Evolutionary conservation across 1,284 basidiomycete genomes (phyloP), one percentile per base, ranked within the genome.

Genomic region (Boletus smithii): DNA sequence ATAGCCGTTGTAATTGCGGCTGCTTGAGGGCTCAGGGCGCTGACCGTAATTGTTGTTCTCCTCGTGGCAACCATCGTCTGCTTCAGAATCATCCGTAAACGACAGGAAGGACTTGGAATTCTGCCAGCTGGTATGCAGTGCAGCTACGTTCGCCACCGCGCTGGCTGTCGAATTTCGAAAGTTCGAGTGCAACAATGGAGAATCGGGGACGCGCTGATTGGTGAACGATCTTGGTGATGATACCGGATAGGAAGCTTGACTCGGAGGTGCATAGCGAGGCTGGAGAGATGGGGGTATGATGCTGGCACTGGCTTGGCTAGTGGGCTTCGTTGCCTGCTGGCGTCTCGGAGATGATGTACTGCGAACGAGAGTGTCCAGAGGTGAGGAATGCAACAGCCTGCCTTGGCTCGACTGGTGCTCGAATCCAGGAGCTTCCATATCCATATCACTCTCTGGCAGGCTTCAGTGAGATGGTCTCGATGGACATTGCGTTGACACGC

Each of bases 171-270:
- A 83, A 50, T 69, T 67, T 17, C 81, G 74, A 65, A 87, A 86
- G 51, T 68, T 71, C 22, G 81, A 76, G 57, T 87, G 84, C 26
- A 87, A 63, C 41, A 86, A 65, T 14, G 84, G 84, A 2, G 79
- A 85, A 13, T 69, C 65, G 1, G 75, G 79, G 27, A 58, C 27
- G 38, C 5, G 39, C n/a, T 39, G 49, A 22, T 29, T 35, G 27
- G 40, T 29, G 38, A 36, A 39, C 16, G 38, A 49, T 36, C 53
- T 50, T 9, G 53, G 48, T 9, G 52, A 46, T 37, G 53, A 48
- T 22, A 24, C 27, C n/a, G 30, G 32, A 26, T 38, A 14, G 14
- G n/a, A 7, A 29, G 39, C 23, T 14, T n/a, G n/a, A n/a, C n/a
- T n/a, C n/a, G 48, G 32, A 17, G 48, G 23, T 20, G 37, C 32